Percentiles rank a stretch among this genome's conserved stretches.
phyloP scores from a whole-genome alignment of 1,284 basidiomycete species.

The Naganishia sp. region DNA sequence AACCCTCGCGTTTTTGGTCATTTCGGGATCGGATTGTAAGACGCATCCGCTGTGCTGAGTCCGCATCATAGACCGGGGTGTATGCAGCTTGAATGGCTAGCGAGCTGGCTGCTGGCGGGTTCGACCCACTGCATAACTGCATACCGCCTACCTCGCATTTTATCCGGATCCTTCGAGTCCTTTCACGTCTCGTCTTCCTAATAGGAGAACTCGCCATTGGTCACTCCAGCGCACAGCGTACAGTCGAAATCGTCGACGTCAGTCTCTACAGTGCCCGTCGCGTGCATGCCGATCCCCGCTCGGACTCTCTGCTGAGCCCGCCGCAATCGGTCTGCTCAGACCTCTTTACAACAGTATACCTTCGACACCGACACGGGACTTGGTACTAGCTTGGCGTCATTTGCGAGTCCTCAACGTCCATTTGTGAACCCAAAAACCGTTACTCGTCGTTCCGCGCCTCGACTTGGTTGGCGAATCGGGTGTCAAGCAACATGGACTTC shows the following conservation, averaged over 20 bases:
- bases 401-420: too few relatives aligned
- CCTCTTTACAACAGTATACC: not conserved
- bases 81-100: not conserved
- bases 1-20: not conserved
- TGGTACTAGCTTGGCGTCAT: too few relatives aligned
- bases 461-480: not conserved
- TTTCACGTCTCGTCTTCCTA: conserved; percentile 31
- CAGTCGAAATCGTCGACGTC: not conserved
- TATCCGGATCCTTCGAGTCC: not conserved
- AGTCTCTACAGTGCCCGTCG: not conserved
- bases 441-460: too few relatives aligned
- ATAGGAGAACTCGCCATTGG: too few relatives aligned
- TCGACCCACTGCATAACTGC: too few relatives aligned
- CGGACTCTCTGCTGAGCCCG: not conserved
- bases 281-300: conserved; percentile 1
- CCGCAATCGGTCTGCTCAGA: not conserved
- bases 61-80: too few relatives aligned
- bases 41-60: not conserved
- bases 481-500: not conserved
- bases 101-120: not conserved
- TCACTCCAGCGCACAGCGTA: not conserved
- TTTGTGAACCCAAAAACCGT: too few relatives aligned
- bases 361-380: not conserved
- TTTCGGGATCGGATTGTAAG: not conserved
- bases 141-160: too few relatives aligned